Evolutionary conservation across 1,284 basidiomycete genomes (phyloP), one percentile per base, ranked within the genome.

Genomic region (Ganoderma multipileum): DNA sequence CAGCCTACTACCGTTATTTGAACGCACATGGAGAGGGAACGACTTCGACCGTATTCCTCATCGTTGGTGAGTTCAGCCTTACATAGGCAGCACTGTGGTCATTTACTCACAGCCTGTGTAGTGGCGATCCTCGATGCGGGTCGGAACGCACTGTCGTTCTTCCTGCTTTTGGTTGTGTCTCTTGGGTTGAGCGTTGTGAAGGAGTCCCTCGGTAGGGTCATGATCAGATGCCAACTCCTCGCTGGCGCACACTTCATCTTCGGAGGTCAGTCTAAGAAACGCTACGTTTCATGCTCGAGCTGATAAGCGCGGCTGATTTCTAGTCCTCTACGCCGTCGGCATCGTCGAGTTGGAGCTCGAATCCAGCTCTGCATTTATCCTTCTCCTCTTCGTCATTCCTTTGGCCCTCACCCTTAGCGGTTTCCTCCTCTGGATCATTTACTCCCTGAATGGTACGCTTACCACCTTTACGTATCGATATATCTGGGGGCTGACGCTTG

Each of bases 341-440:
- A 96, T 96, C 50, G 95, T 97, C 63, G 90, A 96, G 77, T 89
- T 99, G 33, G 90, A 96, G 75, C 85, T 99, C 36, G 96, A 99
- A 81, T 93, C 91, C 44, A 95, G 94, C 0, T 93, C 93, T 14
- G 90, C 93, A 0, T 81, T 95, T 61, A 79, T 95, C 55, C 86
- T 97, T 44, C 83, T 97, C 61, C 75, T 95, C 70, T 94, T 97
- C 79, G 94, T 99, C 73, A 92, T 99, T 75, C 97, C 97, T 2
- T 85, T 99, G 54, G 93, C 97, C 0, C 92, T 99, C 79, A 97
- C 97, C 0, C 85, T 99, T 42, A 98, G 96, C 61, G 91, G 91
- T 1, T 99, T 99, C 85, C 86, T 99, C 55, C 87, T 97, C 76
- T 99, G 97, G 97, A 99, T 96, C 68, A 90, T 96, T 81, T 91